Conservation (phyloP, 176 grass and related monocot genomes). For the Triticum dicoccoides region DNA sequence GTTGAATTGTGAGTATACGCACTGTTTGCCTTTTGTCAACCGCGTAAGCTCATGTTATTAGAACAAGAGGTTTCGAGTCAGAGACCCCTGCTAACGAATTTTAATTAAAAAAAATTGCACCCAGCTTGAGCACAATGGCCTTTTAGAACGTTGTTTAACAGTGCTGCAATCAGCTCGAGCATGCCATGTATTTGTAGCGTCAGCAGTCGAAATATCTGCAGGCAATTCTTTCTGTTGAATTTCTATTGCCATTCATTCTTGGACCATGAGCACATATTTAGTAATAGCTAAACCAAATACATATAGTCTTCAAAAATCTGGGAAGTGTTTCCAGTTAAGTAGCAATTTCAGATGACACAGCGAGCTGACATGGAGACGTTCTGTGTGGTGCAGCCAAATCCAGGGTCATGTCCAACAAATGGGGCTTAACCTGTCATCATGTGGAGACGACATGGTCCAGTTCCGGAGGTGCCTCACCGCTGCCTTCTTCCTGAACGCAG, state of each 20-base stretch:
- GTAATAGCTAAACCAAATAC: not conserved
- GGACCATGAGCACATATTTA: not conserved
- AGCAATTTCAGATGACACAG: not conserved
- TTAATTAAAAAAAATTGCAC: not conserved
- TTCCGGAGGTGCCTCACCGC: conserved; percentile 81
- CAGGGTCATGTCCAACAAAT: conserved; percentile 79
- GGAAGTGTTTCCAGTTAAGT: not conserved
- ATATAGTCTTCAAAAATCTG: not conserved
- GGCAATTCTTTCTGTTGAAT: not conserved
- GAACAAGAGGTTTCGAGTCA: not conserved
- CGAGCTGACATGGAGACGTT: conserved; percentile 13
- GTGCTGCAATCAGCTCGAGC: not conserved
- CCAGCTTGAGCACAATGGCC: not conserved
- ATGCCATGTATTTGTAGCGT: not conserved
- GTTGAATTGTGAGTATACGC: not conserved
- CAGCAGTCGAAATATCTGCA: not conserved
- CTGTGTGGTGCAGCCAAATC: conserved; percentile 69
- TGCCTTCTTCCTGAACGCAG: conserved; percentile 87
- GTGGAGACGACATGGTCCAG: conserved; percentile 73
- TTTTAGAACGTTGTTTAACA: not conserved
- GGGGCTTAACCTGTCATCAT: conserved; percentile 66
- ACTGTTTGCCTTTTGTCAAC: not conserved
- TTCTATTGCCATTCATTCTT: not conserved
- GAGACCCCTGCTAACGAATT: not conserved
- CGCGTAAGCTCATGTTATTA: not conserved